Evolutionary conservation across 805 yeast genomes (phyloP).

Genomic region (Ogataea populi-albae): DNA sequence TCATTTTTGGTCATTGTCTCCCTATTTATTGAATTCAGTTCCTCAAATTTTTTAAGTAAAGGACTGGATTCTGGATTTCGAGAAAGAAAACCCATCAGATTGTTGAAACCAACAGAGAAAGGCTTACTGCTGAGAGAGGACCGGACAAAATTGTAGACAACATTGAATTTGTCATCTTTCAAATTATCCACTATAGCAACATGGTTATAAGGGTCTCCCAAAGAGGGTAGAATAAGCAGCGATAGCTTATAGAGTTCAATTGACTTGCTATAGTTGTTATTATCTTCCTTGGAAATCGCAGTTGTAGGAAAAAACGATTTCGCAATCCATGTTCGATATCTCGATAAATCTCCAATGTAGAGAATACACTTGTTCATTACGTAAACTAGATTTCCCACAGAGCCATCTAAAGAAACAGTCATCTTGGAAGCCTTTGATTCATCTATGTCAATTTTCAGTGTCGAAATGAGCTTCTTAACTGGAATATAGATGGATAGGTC

Average conservation of each 20-base stretch:
- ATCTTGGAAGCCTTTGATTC: background rate
- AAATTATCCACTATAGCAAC: slow-evolving; percentile 55
- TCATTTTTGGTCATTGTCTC: slow-evolving; percentile 33
- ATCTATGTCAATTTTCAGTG: slow-evolving; percentile 21
- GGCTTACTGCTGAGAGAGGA: slow-evolving; percentile 54
- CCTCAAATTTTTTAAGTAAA: slow-evolving; percentile 27
- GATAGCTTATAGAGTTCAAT: slow-evolving; percentile 50
- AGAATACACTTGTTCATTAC: slow-evolving; percentile 48
- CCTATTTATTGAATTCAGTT: slow-evolving; percentile 24
- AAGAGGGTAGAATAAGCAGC: slow-evolving; percentile 57
- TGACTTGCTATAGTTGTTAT: slow-evolving; percentile 43
- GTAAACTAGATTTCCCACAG: slow-evolving; percentile 33
- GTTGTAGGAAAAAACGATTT: slow-evolving; percentile 37
- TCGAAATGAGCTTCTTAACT: slow-evolving; percentile 30
- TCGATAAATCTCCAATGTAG: slow-evolving; percentile 55
- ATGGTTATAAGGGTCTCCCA: slow-evolving; percentile 65
- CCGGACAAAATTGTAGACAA: slow-evolving; percentile 53
- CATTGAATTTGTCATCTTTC: slow-evolving; percentile 44
- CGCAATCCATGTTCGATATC: slow-evolving; percentile 53
- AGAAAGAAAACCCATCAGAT: slow-evolving; percentile 38
- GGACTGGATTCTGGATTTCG: slow-evolving; percentile 34
- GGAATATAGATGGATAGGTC: slow-evolving; percentile 36
- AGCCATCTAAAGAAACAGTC: slow-evolving; percentile 11
- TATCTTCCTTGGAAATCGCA: slow-evolving; percentile 33
- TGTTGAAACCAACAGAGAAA: slow-evolving; percentile 44